phyloP scores from a whole-genome alignment of 768 basidiomycete genomes.

The Boletus insuetus region DNA sequence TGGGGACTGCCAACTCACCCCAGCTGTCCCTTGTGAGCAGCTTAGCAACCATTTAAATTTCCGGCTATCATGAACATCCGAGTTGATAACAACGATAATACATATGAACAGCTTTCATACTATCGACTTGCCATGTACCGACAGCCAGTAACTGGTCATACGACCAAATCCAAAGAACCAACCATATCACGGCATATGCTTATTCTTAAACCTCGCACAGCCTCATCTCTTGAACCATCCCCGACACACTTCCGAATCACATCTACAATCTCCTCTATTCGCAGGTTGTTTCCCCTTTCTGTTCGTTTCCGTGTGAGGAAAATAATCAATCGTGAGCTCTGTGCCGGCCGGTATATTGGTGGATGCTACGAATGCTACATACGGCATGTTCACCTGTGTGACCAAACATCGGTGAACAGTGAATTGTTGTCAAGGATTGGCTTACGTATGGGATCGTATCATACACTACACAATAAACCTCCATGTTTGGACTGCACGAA shows the following conservation, averaged over 20 bases:
- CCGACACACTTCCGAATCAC: conserved; percentile 36
- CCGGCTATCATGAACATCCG: too few relatives aligned
- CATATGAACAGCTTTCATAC: too few relatives aligned
- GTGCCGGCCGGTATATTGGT: conserved; percentile 45
- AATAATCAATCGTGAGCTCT: conserved; percentile 67
- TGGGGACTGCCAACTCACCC: too few relatives aligned
- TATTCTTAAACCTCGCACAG: too few relatives aligned
- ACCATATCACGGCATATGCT: not conserved
- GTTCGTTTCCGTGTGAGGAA: conserved; percentile 40
- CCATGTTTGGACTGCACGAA: conserved; percentile 61
- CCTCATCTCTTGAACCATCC: conserved; percentile 33
- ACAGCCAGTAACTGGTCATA: too few relatives aligned
- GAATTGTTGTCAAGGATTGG: not conserved
- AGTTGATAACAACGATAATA: too few relatives aligned
- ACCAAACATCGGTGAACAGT: not conserved
- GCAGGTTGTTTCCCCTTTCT: conserved; percentile 26
- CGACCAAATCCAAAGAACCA: too few relatives aligned
- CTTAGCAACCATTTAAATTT: too few relatives aligned
- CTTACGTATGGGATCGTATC: conserved; percentile 57
- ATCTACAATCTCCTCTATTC: conserved; percentile 35
- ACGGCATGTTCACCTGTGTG: conserved; percentile 58
- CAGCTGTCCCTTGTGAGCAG: too few relatives aligned
- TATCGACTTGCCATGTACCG: too few relatives aligned
- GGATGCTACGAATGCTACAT: conserved; percentile 56
- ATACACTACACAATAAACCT: conserved; percentile 57